A percentile compares a stretch with the other conserved stretches of the same genome.
Conservation (phyloP, 176 grass and related monocot genomes). For the Themeda triandra region DNA sequence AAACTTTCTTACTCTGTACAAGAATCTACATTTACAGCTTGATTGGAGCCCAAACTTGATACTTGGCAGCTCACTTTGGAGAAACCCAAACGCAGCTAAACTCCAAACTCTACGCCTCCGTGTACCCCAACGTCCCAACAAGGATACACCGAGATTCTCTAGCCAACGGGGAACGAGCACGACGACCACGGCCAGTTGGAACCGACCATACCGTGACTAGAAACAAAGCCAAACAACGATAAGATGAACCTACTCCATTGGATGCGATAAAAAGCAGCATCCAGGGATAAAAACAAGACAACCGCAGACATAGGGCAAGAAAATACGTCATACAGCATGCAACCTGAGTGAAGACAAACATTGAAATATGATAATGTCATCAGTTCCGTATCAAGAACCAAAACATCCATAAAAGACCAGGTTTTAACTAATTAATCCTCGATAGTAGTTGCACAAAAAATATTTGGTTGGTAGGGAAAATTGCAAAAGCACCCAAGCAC, state of each 20-base stretch:
- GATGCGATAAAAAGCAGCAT: background rate
- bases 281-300: background rate
- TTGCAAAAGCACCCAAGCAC: background rate
- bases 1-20: background rate
- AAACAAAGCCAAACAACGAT: background rate
- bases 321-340: too few species aligned
- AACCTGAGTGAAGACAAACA: background rate
- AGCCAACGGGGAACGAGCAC: background rate
- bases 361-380: background rate
- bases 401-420: background rate
- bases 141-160: conserved; percentile 21
- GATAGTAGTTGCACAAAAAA: background rate
- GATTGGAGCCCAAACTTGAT: background rate
- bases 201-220: background rate
- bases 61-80: background rate
- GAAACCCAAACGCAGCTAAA: background rate
- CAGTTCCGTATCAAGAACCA: background rate
- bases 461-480: background rate
- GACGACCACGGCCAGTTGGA: background rate
- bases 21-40: background rate
- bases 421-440: background rate
- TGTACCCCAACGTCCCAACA: background rate
- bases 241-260: background rate
- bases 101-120: background rate
- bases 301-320: too few species aligned